Evolutionary conservation across 169 alveolate species (phyloP).

Genomic region (Eimeria sp.): DNA sequence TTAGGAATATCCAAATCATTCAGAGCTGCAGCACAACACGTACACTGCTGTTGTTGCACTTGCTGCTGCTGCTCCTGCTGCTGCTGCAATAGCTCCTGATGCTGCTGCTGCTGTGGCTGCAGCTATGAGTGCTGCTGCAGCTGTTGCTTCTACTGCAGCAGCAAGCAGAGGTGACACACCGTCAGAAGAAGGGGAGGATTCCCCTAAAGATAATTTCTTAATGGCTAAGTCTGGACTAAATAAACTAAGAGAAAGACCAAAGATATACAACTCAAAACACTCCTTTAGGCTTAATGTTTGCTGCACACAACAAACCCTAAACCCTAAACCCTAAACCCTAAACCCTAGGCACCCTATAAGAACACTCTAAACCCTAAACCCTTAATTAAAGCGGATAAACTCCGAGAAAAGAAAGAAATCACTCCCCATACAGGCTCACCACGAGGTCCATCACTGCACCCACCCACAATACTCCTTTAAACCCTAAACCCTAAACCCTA

Average conservation of each 20-base stretch:
- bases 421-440: too few relatives aligned
- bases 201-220: background rate
- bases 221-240: background rate
- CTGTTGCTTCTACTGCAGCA: background rate
- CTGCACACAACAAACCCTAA: conserved; percentile 31
- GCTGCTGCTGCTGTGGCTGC: background rate
- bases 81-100: background rate
- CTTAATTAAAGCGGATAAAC: too few relatives aligned
- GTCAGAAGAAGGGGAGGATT: background rate
- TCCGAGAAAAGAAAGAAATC: too few relatives aligned
- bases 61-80: too few relatives aligned
- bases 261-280: background rate
- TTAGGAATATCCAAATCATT: background rate
- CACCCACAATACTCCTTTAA: background rate
- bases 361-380: background rate
- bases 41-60: too few relatives aligned
- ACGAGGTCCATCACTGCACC: too few relatives aligned
- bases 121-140: too few relatives aligned
- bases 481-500: background rate
- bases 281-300: conserved; percentile 26
- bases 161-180: background rate
- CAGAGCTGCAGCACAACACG: conserved; percentile 21
- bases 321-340: conserved; percentile 35
- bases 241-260: background rate
- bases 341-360: background rate